Percentiles rank a stretch among this genome's conserved stretches.
phyloP scores from a whole-genome alignment of 345 rosid genomes.

The Carallia pectinifolia region DNA sequence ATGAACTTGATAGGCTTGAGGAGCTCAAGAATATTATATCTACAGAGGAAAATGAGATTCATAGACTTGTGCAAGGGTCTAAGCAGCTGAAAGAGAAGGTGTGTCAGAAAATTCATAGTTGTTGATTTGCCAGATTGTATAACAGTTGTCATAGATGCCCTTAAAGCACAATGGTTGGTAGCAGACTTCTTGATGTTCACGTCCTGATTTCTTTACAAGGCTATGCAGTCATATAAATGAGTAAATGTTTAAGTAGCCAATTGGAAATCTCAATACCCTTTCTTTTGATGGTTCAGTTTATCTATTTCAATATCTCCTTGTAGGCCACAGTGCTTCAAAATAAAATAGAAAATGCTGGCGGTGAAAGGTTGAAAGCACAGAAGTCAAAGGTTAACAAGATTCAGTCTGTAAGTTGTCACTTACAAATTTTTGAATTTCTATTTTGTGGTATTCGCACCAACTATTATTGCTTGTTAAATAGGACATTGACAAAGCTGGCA shows the following conservation, averaged over 20 bases:
- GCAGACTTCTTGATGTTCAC: conserved; percentile 2
- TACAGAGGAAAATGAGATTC: conserved; percentile 74
- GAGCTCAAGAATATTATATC: conserved; percentile 58
- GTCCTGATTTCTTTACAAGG: not conserved
- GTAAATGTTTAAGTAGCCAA: conserved; percentile 5
- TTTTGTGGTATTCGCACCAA: conserved; percentile 19
- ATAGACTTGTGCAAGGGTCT: conserved; percentile 59
- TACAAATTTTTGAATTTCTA: conserved; percentile 13
- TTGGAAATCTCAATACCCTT: not conserved
- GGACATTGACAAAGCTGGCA: conserved; percentile 82
- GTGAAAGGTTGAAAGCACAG: conserved; percentile 70
- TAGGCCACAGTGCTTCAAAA: conserved; percentile 83
- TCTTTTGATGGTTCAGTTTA: not conserved
- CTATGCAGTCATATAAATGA: not conserved
- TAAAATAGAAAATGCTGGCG: conserved; percentile 89
- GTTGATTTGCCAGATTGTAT: not conserved
- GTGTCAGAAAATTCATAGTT: conserved; percentile 9
- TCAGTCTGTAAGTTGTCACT: conserved; percentile 63
- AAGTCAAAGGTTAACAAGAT: conserved; percentile 78
- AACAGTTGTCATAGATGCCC: no score
- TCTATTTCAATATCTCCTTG: conserved; percentile 10
- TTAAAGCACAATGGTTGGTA: not conserved
- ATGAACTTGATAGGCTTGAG: conserved; percentile 65
- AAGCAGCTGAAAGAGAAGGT: conserved; percentile 78
- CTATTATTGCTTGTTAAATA: conserved; percentile 25